A percentile compares a stretch with the other conserved stretches of the same genome.
Evolutionary conservation across 2,329 filamentous ascomycete genomes (phyloP).

Genomic region (Harringtonia aguacate): DNA sequence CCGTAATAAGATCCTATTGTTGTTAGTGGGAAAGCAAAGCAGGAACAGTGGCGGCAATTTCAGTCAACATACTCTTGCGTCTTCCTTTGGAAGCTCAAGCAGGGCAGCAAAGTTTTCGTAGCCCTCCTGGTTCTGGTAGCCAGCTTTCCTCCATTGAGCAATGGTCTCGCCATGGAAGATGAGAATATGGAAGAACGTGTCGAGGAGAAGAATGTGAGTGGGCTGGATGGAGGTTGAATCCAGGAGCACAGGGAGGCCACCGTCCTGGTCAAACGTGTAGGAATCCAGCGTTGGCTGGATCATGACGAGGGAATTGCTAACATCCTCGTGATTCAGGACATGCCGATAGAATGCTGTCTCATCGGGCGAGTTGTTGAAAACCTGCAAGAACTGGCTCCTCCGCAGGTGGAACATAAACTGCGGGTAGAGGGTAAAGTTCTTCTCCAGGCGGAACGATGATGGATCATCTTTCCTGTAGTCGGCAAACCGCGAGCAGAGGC

Average conservation of each 20-base stretch:
- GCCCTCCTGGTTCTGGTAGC: slow-evolving; percentile 94
- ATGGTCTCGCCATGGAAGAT: slow-evolving; percentile 99
- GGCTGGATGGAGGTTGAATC: slow-evolving; percentile 95
- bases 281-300: slow-evolving; percentile 96
- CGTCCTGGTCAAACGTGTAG: slow-evolving; percentile 94
- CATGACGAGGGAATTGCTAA: slow-evolving; percentile 95
- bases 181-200: slow-evolving; percentile 98
- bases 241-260: slow-evolving; percentile 82
- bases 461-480: slow-evolving; percentile 98
- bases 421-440: slow-evolving; percentile 97
- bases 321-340: slow-evolving; percentile 93
- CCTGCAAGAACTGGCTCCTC: slow-evolving; percentile 92
- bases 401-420: slow-evolving; percentile 99
- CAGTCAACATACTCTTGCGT: slow-evolving; percentile 51
- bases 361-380: slow-evolving; percentile 98
- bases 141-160: slow-evolving; percentile 95
- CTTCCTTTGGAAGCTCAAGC: slow-evolving; percentile 89
- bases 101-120: slow-evolving; percentile 92
- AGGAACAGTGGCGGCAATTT: background rate
- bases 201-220: slow-evolving; percentile 83
- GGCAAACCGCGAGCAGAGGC: slow-evolving; percentile 90
- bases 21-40: slow-evolving; percentile 12
- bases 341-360: slow-evolving; percentile 99
- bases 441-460: slow-evolving; percentile 90
- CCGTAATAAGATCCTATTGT: slow-evolving; percentile 78